Evolutionary conservation across 2,329 filamentous ascomycete genomes (phyloP), one percentile per base, ranked within the genome.

Genomic region (Tympanopsis confertula): DNA sequence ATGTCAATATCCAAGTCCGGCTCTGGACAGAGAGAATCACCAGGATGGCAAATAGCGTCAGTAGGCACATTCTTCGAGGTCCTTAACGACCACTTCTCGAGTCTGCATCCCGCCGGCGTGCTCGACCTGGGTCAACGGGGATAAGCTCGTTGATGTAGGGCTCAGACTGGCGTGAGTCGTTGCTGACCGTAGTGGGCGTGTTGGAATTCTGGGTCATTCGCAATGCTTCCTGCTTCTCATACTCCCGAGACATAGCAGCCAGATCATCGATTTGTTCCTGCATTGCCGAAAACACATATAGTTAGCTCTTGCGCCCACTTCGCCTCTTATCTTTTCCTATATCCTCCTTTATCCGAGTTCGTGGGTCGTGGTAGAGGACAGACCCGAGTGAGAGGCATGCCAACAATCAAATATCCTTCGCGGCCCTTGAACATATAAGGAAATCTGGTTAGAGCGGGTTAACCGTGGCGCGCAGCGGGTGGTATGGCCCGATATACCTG

Each of bases 211-310:
- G 38, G 37, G n/a, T 44, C 62, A 66, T 66, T 17, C 63, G 54
- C 32, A 62, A 51, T 5, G 64, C 58, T 41, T 65, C 62, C 41
- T 66, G 61, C 37, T 52, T 54, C 46, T 68, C 64, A 45, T 67
- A 68, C 44, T 66, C 61, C 37, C 57, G 50, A 10, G 63, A 66
- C 52, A 66, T 60, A 19, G 51, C 49, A 37, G 56, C 55, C n/a
- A 68, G 53, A 42, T 68, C 64, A 41, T 66, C 59, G 42, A 68
- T 67, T 61, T 68, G 64, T 48, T 62, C 56, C 64, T 68, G 42
- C 24, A 28, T 10, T 4, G 12, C 38, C 35, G 30, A 19, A 39
- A 35, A 35, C 20, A 39, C 32, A 42, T 39, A 41, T 44, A 24
- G 30, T 13, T 35, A 38, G 20, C 29, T 17, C 32, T 18, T n/a